phyloP scores from a whole-genome alignment of 306 rosid species.

The Cucurbita argyrosperma region DNA sequence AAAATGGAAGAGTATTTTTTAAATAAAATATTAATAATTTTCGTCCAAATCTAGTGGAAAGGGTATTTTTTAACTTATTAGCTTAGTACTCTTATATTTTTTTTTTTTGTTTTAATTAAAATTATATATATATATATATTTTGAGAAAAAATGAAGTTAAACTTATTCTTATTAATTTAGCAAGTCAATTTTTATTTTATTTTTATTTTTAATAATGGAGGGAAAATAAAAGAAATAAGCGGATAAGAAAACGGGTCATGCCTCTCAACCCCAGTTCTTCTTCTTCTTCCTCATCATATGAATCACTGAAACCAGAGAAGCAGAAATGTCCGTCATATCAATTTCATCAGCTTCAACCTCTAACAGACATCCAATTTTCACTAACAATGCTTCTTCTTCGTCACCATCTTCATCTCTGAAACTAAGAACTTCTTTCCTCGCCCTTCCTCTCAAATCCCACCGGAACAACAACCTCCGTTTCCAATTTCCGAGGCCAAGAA shows the following conservation, averaged over 20 bases:
- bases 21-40: no score
- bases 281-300: neutral
- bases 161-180: no score
- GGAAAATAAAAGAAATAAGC: neutral
- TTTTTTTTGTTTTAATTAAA: no score
- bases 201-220: neutral
- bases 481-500: neutral
- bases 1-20: no score
- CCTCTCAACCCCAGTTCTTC: neutral
- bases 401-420: neutral
- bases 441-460: neutral
- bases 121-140: no score
- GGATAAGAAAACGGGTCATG: neutral
- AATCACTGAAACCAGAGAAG: neutral
- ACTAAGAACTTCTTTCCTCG: slow-evolving; percentile 11
- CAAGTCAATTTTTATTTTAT: neutral
- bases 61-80: no score
- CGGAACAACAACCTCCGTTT: neutral
- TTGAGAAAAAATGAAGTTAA: no score
- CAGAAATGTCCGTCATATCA: slow-evolving; percentile 11
- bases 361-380: neutral
- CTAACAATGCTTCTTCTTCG: neutral
- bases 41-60: no score
- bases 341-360: slow-evolving; percentile 10
- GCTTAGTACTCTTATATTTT: no score